These are phyloP conservation scores for Annulohypoxylon maeteangense DNA, from an alignment of 495 filamentous ascomycete species.

Conservation along the genomic window DNA sequence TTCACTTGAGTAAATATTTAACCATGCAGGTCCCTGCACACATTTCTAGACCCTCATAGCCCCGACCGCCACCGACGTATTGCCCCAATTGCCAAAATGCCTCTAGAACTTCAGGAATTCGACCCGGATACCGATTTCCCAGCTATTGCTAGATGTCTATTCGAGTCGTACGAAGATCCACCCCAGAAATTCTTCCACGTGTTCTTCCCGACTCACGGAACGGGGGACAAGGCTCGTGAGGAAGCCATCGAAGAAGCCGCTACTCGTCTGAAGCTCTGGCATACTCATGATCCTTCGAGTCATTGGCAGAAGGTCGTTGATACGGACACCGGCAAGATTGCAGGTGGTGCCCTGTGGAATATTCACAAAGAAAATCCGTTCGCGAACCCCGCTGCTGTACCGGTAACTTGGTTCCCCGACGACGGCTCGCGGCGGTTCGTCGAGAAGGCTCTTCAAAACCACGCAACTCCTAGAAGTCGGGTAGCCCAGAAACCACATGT, in stretches of 20 bases:
- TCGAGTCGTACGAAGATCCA: conserved; percentile 37
- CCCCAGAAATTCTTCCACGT: conserved; percentile 39
- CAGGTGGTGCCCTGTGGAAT: conserved; percentile 50
- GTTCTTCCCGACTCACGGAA: conserved; percentile 38
- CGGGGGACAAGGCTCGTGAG: conserved; percentile 25
- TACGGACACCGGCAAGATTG: conserved; percentile 46
- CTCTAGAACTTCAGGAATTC: conserved; percentile 31
- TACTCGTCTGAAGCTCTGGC: conserved; percentile 41
- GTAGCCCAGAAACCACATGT: conserved; percentile 44
- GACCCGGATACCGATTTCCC: conserved; percentile 32
- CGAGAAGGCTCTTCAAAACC: conserved; percentile 43
- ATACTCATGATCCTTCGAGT: conserved; percentile 41
- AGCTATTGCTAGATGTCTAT: conserved; percentile 34
- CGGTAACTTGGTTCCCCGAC: conserved; percentile 50
- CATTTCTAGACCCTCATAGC: background rate
- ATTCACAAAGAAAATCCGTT: conserved; percentile 50
- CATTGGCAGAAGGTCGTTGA: conserved; percentile 49
- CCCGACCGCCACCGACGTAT: too few relatives aligned
- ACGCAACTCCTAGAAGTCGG: conserved; percentile 34
- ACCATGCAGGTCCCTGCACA: background rate
- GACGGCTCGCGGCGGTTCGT: conserved; percentile 41
- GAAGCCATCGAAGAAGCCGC: conserved; percentile 43
- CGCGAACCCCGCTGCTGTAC: conserved; percentile 7
- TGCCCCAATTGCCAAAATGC: conserved; percentile 4
- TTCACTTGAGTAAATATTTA: background rate